phyloP scores from a whole-genome alignment of 768 basidiomycete species.

The Paxillus ammoniavirescens region DNA sequence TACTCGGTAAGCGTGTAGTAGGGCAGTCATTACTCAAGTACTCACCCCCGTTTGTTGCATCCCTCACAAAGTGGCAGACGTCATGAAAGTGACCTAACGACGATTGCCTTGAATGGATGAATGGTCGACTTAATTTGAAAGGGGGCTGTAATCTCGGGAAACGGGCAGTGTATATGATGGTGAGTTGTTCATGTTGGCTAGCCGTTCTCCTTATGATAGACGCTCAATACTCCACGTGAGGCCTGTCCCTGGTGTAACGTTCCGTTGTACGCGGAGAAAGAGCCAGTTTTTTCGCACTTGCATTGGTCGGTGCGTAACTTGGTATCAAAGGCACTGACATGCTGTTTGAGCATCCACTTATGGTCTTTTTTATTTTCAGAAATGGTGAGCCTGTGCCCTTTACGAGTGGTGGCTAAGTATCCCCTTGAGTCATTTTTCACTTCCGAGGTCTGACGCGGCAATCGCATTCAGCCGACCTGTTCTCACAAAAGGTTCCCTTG shows the following conservation, averaged over 20 bases:
- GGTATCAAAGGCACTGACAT: conserved; percentile 19
- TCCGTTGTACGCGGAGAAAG: conserved; percentile 23
- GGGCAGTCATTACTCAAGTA: no score
- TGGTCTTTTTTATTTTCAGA: conserved; percentile 19
- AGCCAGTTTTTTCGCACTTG: conserved; percentile 4
- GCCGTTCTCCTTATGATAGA: conserved; percentile 10
- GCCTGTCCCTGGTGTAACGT: conserved; percentile 2
- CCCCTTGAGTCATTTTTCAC: conserved; percentile 11
- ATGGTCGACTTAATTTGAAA: no score
- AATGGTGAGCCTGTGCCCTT: conserved; percentile 19
- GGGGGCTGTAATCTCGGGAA: conserved; percentile 13
- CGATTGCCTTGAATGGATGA: no score
- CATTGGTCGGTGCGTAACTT: not conserved
- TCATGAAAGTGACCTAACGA: no score
- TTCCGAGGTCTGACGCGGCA: conserved; percentile 23
- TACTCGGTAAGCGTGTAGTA: no score
- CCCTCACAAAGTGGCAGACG: no score
- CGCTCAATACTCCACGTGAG: conserved; percentile 5
- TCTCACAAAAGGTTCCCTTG: conserved; percentile 14
- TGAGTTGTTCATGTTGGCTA: not conserved
- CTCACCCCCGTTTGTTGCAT: no score
- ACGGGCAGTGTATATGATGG: conserved; percentile 12
- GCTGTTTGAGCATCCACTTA: no score
- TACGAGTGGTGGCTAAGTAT: conserved; percentile 16
- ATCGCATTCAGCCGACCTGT: conserved; percentile 15